Conservation (phyloP, 495 filamentous ascomycete species). For the Lineolata rhizophorae region DNA sequence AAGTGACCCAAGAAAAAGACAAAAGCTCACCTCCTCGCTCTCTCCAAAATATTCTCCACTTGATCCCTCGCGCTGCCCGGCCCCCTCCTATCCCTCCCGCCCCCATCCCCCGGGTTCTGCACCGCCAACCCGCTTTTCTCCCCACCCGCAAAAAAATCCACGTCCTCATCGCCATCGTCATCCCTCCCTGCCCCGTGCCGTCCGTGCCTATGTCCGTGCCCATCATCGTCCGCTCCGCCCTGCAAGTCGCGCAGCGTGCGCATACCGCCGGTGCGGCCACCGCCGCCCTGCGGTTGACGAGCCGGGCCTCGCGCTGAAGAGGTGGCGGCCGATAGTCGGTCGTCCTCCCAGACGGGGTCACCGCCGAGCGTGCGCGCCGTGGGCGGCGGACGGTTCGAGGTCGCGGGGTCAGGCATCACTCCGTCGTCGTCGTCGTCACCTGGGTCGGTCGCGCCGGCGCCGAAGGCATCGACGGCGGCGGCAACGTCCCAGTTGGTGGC, state of each 20-base stretch:
- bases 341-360: conserved; percentile 4
- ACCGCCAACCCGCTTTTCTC: conserved; percentile 94
- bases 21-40: conserved; percentile 45
- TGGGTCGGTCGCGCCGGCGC: conserved; percentile 22
- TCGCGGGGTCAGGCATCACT: conserved; percentile 6
- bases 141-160: conserved; percentile 82
- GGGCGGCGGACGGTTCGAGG: conserved; percentile 12
- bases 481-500: conserved; percentile 40
- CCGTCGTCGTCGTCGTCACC: conserved; percentile 16
- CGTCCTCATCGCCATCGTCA: conserved; percentile 38
- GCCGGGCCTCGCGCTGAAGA: conserved; percentile 1
- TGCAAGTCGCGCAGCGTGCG: conserved; percentile 35
- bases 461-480: conserved; percentile 46
- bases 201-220: conserved; percentile 34
- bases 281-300: conserved; percentile 15
- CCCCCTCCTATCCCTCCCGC: too few species aligned
- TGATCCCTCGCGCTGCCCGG: conserved; percentile 33
- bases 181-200: too few species aligned
- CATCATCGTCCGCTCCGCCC: conserved; percentile 32
- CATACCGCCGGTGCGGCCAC: conserved; percentile 21
- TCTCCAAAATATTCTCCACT: conserved; percentile 59
- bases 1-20: background rate
- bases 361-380: conserved; percentile 10
- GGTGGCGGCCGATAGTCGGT: conserved; percentile 5
- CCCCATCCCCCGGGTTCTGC: conserved; percentile 50